A percentile compares a stretch with the other conserved stretches of the same genome.
Evolutionary conservation across 805 yeast genomes (phyloP).

Genomic region (Geotrichum ghanense): DNA sequence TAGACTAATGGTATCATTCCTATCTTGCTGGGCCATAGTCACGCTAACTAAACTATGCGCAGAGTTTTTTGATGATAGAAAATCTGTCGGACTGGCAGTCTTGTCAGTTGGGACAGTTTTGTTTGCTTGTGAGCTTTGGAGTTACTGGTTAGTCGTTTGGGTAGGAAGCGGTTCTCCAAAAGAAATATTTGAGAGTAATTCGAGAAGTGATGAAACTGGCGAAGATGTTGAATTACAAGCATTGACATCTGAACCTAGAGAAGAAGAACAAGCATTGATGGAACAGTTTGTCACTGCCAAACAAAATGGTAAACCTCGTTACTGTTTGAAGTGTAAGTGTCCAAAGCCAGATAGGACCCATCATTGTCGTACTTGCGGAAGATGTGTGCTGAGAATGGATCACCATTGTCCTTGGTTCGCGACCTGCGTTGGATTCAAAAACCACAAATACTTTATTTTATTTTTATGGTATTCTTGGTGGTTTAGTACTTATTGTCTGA

Average conservation of each 20-base stretch:
- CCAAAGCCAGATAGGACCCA: slow-evolving; percentile 36
- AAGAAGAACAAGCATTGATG: neutral
- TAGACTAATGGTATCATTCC: neutral
- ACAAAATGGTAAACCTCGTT: slow-evolving; percentile 30
- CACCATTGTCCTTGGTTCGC: slow-evolving; percentile 88
- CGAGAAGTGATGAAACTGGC: neutral
- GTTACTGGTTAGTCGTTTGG: neutral
- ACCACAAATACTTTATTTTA: slow-evolving; percentile 73
- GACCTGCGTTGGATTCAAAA: slow-evolving; percentile 69
- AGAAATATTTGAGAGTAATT: neutral
- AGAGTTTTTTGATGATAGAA: neutral
- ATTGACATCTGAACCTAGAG: neutral
- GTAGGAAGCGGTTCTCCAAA: slow-evolving; percentile 1
- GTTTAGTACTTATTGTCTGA: slow-evolving; percentile 34
- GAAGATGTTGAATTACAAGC: neutral
- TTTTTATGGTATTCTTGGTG: slow-evolving; percentile 45
- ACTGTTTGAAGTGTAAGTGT: slow-evolving; percentile 29
- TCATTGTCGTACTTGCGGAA: slow-evolving; percentile 30
- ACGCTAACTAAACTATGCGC: neutral
- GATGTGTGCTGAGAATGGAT: slow-evolving; percentile 41
- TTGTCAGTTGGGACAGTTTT: neutral
- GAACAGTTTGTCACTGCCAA: slow-evolving; percentile 25
- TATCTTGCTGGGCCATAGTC: neutral
- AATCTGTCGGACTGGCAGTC: neutral
- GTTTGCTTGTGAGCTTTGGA: neutral